These are phyloP conservation scores for Metschnikowia aberdeeniae DNA, from an alignment of 805 yeast genomes.

Conservation along the genomic window DNA sequence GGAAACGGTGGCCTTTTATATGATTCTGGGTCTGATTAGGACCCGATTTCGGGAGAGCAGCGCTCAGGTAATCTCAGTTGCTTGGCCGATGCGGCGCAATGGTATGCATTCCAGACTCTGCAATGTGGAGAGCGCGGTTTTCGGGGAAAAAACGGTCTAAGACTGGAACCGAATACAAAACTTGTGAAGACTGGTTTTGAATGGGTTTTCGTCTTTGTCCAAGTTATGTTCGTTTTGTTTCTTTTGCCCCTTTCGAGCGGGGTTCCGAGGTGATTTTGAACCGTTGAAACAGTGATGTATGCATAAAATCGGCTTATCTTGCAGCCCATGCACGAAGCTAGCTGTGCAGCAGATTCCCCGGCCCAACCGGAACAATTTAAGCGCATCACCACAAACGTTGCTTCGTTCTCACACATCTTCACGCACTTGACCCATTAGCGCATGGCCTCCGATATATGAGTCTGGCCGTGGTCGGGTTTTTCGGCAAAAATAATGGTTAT, in stretches of 20 bases:
- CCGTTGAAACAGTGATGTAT: neutral
- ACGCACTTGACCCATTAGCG: constrained; percentile 12
- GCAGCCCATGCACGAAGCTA: neutral
- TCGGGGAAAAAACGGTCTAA: neutral
- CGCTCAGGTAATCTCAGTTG: neutral
- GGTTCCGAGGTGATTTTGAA: no score
- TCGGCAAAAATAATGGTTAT: no score
- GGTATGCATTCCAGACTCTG: constrained; percentile 1
- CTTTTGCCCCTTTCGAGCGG: no score
- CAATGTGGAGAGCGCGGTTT: neutral
- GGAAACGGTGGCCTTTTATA: neutral
- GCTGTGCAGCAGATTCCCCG: neutral
- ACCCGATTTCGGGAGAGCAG: neutral
- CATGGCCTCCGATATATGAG: neutral
- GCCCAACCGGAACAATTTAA: neutral
- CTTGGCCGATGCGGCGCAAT: neutral
- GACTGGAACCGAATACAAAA: no score
- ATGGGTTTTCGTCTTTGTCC: no score
- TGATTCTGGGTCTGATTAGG: neutral
- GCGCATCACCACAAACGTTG: no score
- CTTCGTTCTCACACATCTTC: no score
- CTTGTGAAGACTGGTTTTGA: no score
- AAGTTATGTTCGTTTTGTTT: no score
- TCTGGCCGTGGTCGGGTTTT: no score
- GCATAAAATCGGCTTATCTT: neutral